Conservation (phyloP, 768 basidiomycete species). For the Calocybe cyanea region DNA sequence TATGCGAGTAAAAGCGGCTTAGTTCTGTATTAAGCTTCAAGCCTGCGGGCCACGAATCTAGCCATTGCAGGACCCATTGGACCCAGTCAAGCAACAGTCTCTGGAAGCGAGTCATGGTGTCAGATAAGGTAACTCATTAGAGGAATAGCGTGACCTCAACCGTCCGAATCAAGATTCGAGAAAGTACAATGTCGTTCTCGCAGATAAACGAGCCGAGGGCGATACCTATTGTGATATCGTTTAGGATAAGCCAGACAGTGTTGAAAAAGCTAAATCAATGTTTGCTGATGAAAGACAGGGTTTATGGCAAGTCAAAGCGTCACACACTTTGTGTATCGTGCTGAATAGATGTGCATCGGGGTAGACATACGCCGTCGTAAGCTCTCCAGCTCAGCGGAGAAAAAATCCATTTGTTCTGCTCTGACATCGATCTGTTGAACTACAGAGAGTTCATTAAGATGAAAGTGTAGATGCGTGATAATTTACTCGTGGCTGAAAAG, state of each 20-base stretch:
- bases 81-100: conserved; percentile 43
- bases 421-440: conserved; percentile 63
- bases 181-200: conserved; percentile 56
- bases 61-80: conserved; percentile 64
- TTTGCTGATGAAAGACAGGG: not conserved
- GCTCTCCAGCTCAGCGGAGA: conserved; percentile 37
- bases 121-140: not conserved
- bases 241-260: conserved; percentile 84
- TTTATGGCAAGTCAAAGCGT: not conserved
- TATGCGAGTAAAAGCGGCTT: conserved; percentile 77
- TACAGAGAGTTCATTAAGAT: conserved; percentile 17
- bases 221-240: conserved; percentile 84
- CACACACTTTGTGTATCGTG: conserved; percentile 65
- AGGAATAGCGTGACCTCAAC: conserved; percentile 35
- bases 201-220: conserved; percentile 68
- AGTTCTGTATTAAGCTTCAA: conserved; percentile 95
- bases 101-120: conserved; percentile 18
- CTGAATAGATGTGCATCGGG: conserved; percentile 40
- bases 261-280: conserved; percentile 72
- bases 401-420: conserved; percentile 42
- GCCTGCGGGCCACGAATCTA: conserved; percentile 95
- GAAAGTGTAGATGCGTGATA: not conserved
- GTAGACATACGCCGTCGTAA: conserved; percentile 32
- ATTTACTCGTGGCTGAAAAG: conserved; percentile 37
- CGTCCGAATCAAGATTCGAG: conserved; percentile 28